Percentiles rank a stretch among this genome's conserved stretches.
These are phyloP conservation scores for Marsdenia floribunda DNA, from an alignment of 257 asterid species.

Conservation along the genomic window DNA sequence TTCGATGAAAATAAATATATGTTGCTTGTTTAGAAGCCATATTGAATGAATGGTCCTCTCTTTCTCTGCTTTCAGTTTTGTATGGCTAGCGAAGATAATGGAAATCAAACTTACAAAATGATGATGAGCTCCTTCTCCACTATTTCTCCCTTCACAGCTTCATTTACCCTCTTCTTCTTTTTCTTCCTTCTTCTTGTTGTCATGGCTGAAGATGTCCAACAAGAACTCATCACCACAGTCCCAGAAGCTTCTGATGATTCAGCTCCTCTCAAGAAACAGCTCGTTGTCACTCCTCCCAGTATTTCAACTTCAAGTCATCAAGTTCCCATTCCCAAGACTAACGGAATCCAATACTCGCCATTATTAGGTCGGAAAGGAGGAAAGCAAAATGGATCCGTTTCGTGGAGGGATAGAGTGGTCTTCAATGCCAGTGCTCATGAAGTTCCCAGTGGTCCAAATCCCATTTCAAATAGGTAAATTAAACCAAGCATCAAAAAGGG, in stretches of 20 bases:
- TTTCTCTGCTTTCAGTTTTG: background rate
- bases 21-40: slow-evolving; percentile 1
- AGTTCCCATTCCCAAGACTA: background rate
- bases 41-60: background rate
- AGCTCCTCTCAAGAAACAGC: background rate
- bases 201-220: slow-evolving; percentile 13
- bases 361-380: slow-evolving; percentile 21
- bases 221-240: background rate
- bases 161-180: slow-evolving; percentile 12
- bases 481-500: background rate
- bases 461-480: slow-evolving; percentile 46
- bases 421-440: slow-evolving; percentile 51
- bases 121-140: slow-evolving; percentile 7
- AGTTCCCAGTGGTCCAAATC: slow-evolving; percentile 80
- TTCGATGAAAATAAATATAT: background rate
- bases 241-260: background rate
- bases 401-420: slow-evolving; percentile 20
- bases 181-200: slow-evolving; percentile 19
- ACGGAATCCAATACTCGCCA: slow-evolving; percentile 4
- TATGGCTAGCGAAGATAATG: slow-evolving; percentile 19
- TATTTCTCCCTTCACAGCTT: slow-evolving; percentile 15
- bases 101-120: slow-evolving; percentile 9
- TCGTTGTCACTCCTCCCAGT: background rate
- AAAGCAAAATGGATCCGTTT: background rate
- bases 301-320: background rate